phyloP scores from a whole-genome alignment of 495 filamentous ascomycete species.

The Cercophora scortea region DNA sequence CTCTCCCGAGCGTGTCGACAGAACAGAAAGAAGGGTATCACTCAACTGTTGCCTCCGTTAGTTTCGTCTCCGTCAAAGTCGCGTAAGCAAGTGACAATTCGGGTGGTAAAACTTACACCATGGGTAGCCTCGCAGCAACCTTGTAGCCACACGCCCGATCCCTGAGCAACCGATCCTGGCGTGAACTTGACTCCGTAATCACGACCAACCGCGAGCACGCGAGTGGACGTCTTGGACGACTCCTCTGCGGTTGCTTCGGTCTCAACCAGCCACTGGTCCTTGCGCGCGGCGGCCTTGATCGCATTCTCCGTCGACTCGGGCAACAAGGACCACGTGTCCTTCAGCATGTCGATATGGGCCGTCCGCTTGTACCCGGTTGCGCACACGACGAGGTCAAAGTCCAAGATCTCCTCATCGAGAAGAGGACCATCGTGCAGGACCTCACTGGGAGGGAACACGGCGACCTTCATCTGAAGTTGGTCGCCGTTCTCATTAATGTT shows the following conservation, averaged over 20 bases:
- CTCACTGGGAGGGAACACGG: conserved; percentile 31
- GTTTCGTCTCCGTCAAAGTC: background rate
- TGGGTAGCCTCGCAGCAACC: conserved; percentile 91
- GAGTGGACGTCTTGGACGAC: conserved; percentile 4
- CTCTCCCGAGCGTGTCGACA: conserved; percentile 65
- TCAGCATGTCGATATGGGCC: conserved; percentile 71
- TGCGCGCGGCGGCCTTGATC: background rate
- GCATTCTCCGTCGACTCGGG: conserved; percentile 28
- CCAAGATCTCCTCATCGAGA: conserved; percentile 45
- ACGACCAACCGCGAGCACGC: conserved; percentile 34
- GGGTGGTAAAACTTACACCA: conserved; percentile 53
- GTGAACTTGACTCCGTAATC: conserved; percentile 71
- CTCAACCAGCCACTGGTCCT: conserved; percentile 25
- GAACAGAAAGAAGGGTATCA: conserved; percentile 68
- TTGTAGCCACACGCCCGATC: conserved; percentile 82
- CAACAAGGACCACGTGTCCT: conserved; percentile 54
- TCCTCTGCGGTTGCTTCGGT: conserved; percentile 9
- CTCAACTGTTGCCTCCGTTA: conserved; percentile 43
- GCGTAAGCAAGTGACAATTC: background rate
- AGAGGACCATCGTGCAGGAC: conserved; percentile 21
- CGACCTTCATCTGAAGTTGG: conserved; percentile 31
- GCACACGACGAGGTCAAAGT: conserved; percentile 74
- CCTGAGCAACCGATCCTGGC: conserved; percentile 54
- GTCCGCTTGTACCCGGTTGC: conserved; percentile 82
- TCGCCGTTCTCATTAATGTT: conserved; percentile 43